Evolutionary conservation across 495 filamentous ascomycete genomes (phyloP).

Genomic region (Penicillium cinerascens): DNA sequence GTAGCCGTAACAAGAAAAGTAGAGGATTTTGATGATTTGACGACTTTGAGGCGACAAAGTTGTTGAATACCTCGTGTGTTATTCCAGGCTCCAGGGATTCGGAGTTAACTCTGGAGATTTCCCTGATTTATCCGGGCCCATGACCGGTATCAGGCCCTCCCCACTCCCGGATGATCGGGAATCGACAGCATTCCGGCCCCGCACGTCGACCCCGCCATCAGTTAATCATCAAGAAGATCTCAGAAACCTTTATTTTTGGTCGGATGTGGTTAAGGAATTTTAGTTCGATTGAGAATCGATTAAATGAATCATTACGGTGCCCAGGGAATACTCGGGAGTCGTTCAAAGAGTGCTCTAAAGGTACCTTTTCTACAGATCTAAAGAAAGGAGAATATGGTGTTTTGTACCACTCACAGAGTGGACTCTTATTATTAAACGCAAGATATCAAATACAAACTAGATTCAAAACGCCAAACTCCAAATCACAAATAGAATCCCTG

Average conservation of each 20-base stretch:
- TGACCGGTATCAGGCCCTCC: background rate
- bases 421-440: constrained; percentile 2
- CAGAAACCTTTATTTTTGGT: too few species aligned
- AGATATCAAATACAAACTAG: background rate
- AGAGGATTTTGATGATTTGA: background rate
- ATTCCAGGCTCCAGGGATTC: background rate
- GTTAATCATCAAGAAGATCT: background rate
- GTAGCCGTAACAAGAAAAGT: background rate
- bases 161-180: background rate
- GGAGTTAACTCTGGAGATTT: too few species aligned
- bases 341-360: too few species aligned
- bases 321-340: too few species aligned
- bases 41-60: background rate
- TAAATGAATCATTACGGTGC: too few species aligned
- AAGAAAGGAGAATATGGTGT: background rate
- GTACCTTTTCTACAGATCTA: background rate
- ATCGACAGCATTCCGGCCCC: background rate
- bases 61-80: background rate
- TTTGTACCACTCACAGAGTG: background rate
- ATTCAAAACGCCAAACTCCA: constrained; percentile 2
- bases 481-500: background rate
- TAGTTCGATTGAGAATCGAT: too few species aligned
- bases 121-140: too few species aligned
- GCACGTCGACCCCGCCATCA: too few species aligned
- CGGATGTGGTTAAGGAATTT: too few species aligned